Evolutionary conservation across 1,139 yeast genomes (phyloP).

Genomic region (Candida mesenterica): DNA sequence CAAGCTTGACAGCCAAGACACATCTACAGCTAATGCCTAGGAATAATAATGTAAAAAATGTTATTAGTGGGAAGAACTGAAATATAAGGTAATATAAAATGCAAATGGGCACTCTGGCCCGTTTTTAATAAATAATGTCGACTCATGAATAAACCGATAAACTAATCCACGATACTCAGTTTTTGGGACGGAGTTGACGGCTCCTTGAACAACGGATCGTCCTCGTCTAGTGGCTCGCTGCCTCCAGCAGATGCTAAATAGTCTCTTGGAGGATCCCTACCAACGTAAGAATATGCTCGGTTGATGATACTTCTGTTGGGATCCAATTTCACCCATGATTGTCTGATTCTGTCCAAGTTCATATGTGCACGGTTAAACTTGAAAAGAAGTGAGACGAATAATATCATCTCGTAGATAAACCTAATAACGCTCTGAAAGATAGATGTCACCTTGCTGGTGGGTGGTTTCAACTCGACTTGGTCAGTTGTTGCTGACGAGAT

Average conservation of each 20-base stretch:
- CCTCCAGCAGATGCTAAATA: not conserved
- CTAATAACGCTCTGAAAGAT: conserved; percentile 25
- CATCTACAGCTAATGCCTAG: too few relatives aligned
- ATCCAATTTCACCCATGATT: conserved; percentile 45
- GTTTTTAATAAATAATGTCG: too few relatives aligned
- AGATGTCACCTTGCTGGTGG: conserved; percentile 4
- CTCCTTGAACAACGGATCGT: conserved; percentile 1
- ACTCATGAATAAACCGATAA: too few relatives aligned
- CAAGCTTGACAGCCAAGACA: too few relatives aligned
- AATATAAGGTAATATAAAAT: too few relatives aligned
- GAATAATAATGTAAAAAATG: too few relatives aligned
- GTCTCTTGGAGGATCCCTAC: conserved; percentile 23
- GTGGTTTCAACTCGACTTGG: not conserved
- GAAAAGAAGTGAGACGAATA: conserved; percentile 30
- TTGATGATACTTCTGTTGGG: conserved; percentile 43
- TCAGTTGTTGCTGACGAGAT: conserved; percentile 1
- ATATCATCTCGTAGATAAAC: conserved; percentile 32
- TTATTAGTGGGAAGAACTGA: too few relatives aligned
- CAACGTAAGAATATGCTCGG: conserved; percentile 37
- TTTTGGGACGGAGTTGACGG: too few relatives aligned
- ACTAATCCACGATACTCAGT: too few relatives aligned
- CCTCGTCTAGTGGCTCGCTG: not conserved
- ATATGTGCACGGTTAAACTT: conserved; percentile 39
- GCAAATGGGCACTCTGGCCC: too few relatives aligned
- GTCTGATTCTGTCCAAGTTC: conserved; percentile 46